Base-by-base conservation (phyloP, 805 yeast genomes). In the Candida piceae region DNA sequence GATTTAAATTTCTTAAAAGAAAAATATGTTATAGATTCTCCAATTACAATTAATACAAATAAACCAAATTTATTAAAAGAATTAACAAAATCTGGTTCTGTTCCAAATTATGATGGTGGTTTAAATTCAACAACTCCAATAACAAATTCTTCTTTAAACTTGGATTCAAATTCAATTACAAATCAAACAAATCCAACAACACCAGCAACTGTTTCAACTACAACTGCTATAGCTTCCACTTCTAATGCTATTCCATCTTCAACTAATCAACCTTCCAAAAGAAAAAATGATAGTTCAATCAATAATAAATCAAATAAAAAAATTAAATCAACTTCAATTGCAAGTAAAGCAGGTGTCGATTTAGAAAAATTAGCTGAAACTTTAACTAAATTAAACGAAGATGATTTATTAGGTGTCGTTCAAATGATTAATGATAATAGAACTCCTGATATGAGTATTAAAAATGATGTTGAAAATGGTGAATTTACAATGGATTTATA, bases 401-500 rank as follows among this genome's bases (percentile, higher is more conserved):
- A 93, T 57, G 97, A 93, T 62, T 70, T 90, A 49, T 76, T 93
- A 34, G 94, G 88, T 23, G 93, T 93, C 33, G 97, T 90, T 38
- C 97, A 90, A 64, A 89, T 90, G 96, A 93, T 90, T 28, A 88
- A 95, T 30, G 97, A 90, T 60, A 93, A 93, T 65, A 77, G 86
- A 57, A 87, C 97, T 5, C 78, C 86, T 31, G 97, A 90, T 33
- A 90, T 90, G 95, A 88, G 84, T 63, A 83, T 90, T 51, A 89
- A 89, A 58, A 90, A 93, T 60, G 95, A 90, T 54, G 88, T 86
- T 34, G 97, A 90, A 44, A 90, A 86, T 52, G 98, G 98, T 36
- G 97, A 93, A 67, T 90, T 93, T 61, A 87, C 95, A 37, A 86
- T 90, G 85, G 98, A 90, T 64, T 73, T 90, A 50, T 89, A 78